Percentiles rank a stretch among this genome's conserved stretches.
phyloP scores from a whole-genome alignment of 1,284 basidiomycete species.

The Vanrija humicola region DNA sequence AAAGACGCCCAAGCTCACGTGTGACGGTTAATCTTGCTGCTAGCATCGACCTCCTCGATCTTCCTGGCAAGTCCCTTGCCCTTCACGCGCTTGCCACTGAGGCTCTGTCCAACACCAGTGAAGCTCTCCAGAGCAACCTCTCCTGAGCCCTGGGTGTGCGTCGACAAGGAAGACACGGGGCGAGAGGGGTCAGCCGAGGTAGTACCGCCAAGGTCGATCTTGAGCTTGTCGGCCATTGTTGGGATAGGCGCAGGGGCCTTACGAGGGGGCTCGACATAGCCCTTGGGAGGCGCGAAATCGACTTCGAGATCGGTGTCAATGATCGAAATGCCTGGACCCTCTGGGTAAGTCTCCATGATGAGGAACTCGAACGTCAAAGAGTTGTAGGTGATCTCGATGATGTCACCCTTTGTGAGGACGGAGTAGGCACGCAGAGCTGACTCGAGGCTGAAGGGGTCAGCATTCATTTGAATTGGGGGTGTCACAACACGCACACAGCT shows the following conservation, averaged over 20 bases:
- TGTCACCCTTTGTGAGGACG: constrained; percentile 82
- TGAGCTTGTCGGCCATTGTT: constrained; percentile 96
- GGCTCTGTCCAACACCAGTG: constrained; percentile 84
- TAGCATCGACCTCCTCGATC: constrained; percentile 70
- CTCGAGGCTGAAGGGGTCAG: constrained; percentile 64
- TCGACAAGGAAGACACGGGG: constrained; percentile 57
- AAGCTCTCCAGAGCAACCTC: constrained; percentile 75
- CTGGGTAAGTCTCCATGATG: constrained; percentile 89
- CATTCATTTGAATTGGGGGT: not conserved
- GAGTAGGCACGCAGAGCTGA: constrained; percentile 92
- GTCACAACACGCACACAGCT: constrained; percentile 70
- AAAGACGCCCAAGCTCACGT: constrained; percentile 58
- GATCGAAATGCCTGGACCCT: constrained; percentile 81
- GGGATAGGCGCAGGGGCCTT: constrained; percentile 73
- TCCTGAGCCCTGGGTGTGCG: constrained; percentile 42
- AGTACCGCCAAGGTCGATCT: constrained; percentile 81
- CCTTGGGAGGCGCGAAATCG: constrained; percentile 59
- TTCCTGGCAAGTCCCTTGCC: constrained; percentile 84
- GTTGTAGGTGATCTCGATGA: constrained; percentile 88
- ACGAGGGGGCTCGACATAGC: constrained; percentile 81
- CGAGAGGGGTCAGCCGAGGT: constrained; percentile 67
- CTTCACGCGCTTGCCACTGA: constrained; percentile 82
- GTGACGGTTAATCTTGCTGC: constrained; percentile 81
- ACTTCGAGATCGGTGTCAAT: constrained; percentile 86
- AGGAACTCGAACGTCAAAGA: constrained; percentile 90